phyloP scores from a whole-genome alignment of 352 stramenopile genomes.

The Phytophthora meadii region DNA sequence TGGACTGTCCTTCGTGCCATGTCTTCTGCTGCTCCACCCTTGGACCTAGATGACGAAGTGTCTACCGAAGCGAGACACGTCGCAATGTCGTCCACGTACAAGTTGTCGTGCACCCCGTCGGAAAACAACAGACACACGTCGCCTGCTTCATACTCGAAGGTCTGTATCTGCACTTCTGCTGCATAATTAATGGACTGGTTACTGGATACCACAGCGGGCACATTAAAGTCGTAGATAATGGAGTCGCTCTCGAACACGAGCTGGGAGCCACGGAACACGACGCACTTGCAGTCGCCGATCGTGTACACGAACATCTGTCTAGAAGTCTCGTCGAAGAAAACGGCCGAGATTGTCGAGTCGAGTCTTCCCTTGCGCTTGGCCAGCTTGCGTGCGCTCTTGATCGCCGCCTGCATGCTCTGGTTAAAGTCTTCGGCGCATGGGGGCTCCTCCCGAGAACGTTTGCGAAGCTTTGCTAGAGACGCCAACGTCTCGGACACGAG shows the following conservation, averaged over 20 bases:
- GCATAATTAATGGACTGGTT: conserved; percentile 88
- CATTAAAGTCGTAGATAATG: conserved; percentile 92
- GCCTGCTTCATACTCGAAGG: conserved; percentile 69
- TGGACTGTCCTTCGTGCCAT: conserved; percentile 81
- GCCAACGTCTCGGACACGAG: conserved; percentile 82
- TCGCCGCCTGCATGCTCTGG: conserved; percentile 71
- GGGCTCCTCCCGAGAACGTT: conserved; percentile 57
- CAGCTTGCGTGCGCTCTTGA: conserved; percentile 74
- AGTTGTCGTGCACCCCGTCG: conserved; percentile 88
- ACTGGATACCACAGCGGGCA: conserved; percentile 86
- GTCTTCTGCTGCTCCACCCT: conserved; percentile 63
- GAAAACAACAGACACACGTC: conserved; percentile 88
- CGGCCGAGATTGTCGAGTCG: conserved; percentile 84
- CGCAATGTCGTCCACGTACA: conserved; percentile 87
- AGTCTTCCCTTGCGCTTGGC: conserved; percentile 83
- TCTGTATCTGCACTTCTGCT: conserved; percentile 76
- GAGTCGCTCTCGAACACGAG: conserved; percentile 90
- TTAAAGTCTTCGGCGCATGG: conserved; percentile 71
- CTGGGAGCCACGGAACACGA: conserved; percentile 63
- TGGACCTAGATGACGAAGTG: conserved; percentile 23
- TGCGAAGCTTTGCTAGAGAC: conserved; percentile 73
- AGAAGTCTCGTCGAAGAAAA: conserved; percentile 79
- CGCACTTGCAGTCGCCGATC: conserved; percentile 90
- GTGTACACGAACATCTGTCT: conserved; percentile 86
- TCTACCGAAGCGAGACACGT: conserved; percentile 51